Evolutionary conservation across 2,329 filamentous ascomycete species (phyloP), one percentile per base, ranked within the genome.

Genomic region (Trichoderma atroviride): DNA sequence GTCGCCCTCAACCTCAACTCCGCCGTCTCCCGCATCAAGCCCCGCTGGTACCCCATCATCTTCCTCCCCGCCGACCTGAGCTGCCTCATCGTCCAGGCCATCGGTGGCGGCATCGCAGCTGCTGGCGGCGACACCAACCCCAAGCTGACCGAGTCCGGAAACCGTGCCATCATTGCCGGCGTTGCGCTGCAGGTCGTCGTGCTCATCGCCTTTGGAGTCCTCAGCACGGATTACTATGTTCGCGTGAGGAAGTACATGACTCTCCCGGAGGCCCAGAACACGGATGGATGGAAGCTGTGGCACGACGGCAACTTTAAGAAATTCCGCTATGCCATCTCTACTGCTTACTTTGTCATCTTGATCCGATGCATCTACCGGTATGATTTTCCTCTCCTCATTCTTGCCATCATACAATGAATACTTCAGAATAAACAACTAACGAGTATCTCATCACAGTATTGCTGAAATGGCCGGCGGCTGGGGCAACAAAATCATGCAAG

Each of bases 391-490:
- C 16, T 22, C 5, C 11, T 31, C 29, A 29, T 50, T 10, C 31
- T 31, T 58, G 57, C 29, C 35, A 27, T 53, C 24, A 50, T 7
- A 52, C 9, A 27, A 27, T 57, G 16, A 27, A 24, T 40, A 10
- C 40, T 10, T 2, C 24, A 55, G 24, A 52, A 7, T 4, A 57
- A 31, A 57, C 57, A 65, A 11, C 66, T 69, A 24, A 69, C 60
- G 24, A 13, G 65, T 27, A 50, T 16, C 33, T 1, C 3, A 10
- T 13, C 2, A 29, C 22, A 88, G 87, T 74, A 86, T 90, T 65
- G 85, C 84, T 1, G 88, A 90, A 76, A 89, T 90, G 86, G 84
- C 85, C 2, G 86, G 86, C 31, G 88, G 88, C 24, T 91, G 88
- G 87, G 86, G 85, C 11, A 89, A 88, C 78, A 75, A 81, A 19